phyloP scores from a whole-genome alignment of 306 rosid genomes.

The Cucurbita ficifolia region DNA sequence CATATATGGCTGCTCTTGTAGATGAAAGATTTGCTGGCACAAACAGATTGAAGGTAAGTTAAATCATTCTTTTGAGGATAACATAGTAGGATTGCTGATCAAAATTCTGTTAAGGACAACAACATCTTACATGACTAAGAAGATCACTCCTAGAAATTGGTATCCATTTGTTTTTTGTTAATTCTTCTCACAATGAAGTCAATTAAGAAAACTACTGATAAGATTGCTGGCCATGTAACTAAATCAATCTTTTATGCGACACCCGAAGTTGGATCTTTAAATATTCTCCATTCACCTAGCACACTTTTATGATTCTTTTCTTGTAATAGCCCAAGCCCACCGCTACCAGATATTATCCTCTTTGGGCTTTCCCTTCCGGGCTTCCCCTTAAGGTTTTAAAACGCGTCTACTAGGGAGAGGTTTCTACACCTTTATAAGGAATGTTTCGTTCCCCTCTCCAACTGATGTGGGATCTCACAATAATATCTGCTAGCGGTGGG shows the following conservation, averaged over 20 bases:
- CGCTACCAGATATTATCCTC: no score
- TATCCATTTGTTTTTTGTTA: neutral
- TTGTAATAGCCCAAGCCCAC: no score
- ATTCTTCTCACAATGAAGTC: neutral
- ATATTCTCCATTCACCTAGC: neutral
- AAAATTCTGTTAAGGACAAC: neutral
- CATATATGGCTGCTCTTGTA: conserved; percentile 75
- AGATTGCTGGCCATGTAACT: neutral
- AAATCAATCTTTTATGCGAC: neutral
- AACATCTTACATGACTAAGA: neutral
- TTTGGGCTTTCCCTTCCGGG: no score
- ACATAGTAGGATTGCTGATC: neutral
- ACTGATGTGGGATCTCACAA: no score
- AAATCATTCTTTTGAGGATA: neutral
- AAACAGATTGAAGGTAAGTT: conserved; percentile 50
- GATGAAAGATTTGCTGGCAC: conserved; percentile 57
- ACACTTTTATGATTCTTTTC: neutral
- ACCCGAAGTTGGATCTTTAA: neutral
- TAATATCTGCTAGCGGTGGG: no score
- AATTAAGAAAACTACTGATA: neutral
- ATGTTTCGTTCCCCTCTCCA: no score
- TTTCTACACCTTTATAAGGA: no score
- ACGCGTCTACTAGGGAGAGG: no score
- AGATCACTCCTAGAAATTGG: neutral
- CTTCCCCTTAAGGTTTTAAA: no score